Evolutionary conservation across 805 yeast species (phyloP).

Genomic region (Monosporozyma unispora): DNA sequence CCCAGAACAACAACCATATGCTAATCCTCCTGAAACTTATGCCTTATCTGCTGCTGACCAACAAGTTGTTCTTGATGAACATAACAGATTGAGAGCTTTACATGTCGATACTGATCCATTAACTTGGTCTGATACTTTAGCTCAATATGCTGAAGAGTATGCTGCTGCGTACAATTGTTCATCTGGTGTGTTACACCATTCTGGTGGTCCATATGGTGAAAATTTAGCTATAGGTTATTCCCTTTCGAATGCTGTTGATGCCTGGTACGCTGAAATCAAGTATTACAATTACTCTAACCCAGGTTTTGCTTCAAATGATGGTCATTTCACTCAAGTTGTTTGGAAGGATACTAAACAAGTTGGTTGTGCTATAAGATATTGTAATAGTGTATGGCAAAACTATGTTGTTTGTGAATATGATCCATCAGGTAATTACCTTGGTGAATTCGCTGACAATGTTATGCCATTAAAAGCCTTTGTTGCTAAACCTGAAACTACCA

Average conservation of each 20-base stretch:
- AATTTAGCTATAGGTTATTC: slow-evolving; percentile 61
- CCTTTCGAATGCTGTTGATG: slow-evolving; percentile 42
- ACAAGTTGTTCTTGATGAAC: background rate
- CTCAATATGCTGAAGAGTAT: slow-evolving; percentile 41
- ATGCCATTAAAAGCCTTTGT: slow-evolving; percentile 5
- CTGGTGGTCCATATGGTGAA: slow-evolving; percentile 54
- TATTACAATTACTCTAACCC: slow-evolving; percentile 43
- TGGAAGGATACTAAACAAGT: slow-evolving; percentile 55
- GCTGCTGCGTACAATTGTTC: slow-evolving; percentile 44
- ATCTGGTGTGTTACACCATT: slow-evolving; percentile 47
- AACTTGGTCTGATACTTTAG: slow-evolving; percentile 41
- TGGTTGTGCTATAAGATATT: slow-evolving; percentile 63
- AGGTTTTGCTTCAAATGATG: slow-evolving; percentile 38
- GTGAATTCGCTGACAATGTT: slow-evolving; percentile 38
- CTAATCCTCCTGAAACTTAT: background rate
- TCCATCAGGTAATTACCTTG: slow-evolving; percentile 63
- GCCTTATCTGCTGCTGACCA: background rate
- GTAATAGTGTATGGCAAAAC: slow-evolving; percentile 44
- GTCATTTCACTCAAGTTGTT: slow-evolving; percentile 73
- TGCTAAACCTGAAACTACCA: background rate
- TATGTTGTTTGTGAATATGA: slow-evolving; percentile 70
- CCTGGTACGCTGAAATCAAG: slow-evolving; percentile 64
- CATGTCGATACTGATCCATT: slow-evolving; percentile 27
- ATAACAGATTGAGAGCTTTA: slow-evolving; percentile 38
- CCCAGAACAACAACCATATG: background rate